Evolutionary conservation across 352 stramenopile species (phyloP).

Genomic region (Phytophthora fragariae): DNA sequence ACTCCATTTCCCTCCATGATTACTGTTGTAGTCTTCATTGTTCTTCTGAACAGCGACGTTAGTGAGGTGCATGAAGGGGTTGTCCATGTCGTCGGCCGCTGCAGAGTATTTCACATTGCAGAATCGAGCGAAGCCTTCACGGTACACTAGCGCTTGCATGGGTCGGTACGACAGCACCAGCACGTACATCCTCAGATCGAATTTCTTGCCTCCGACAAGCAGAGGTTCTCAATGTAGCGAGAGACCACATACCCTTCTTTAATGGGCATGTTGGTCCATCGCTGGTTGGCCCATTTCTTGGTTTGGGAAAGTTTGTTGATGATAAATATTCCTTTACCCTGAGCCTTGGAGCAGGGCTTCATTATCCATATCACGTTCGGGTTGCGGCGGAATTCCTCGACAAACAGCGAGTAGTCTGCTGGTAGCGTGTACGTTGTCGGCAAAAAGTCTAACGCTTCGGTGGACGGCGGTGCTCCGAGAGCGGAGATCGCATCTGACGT

Average conservation of each 20-base stretch:
- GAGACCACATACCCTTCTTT: constrained; percentile 92
- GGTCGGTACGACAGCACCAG: constrained; percentile 91
- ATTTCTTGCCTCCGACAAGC: constrained; percentile 94
- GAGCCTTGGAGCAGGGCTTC: constrained; percentile 91
- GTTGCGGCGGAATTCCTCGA: constrained; percentile 90
- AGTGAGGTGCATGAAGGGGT: constrained; percentile 91
- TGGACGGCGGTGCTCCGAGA: neutral
- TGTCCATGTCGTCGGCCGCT: constrained; percentile 88
- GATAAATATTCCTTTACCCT: constrained; percentile 95
- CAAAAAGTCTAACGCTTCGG: constrained; percentile 77
- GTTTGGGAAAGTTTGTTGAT: constrained; percentile 94
- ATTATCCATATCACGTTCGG: constrained; percentile 95
- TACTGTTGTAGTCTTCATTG: constrained; percentile 92
- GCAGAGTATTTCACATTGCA: constrained; percentile 92
- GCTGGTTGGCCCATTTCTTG: constrained; percentile 90
- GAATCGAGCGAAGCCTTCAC: constrained; percentile 93
- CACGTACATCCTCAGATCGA: constrained; percentile 94
- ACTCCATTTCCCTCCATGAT: constrained; percentile 92
- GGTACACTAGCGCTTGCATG: constrained; percentile 83
- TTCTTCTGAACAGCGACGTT: constrained; percentile 93
- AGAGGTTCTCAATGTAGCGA: constrained; percentile 91
- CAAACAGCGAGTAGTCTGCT: constrained; percentile 94
- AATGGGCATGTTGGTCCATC: constrained; percentile 67
- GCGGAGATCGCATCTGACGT: neutral
- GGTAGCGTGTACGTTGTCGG: constrained; percentile 94